Evolutionary conservation across 306 rosid genomes (phyloP).

Genomic region (Alnus rubra): DNA sequence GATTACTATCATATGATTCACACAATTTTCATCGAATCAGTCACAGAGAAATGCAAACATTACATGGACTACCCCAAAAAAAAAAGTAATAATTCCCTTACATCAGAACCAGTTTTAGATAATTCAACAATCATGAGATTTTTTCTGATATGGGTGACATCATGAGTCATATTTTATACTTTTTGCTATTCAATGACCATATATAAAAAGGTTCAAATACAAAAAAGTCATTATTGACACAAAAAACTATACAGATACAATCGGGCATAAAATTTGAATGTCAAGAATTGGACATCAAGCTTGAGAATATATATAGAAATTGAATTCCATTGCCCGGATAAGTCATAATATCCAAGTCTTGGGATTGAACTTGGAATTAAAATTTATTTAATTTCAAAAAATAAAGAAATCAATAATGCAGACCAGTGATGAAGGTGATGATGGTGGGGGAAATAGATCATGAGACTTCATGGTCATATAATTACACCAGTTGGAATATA

Average conservation of each 20-base stretch:
- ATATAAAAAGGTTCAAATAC: neutral
- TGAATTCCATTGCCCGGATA: neutral
- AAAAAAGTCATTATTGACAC: neutral
- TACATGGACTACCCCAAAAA: neutral
- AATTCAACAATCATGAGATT: neutral
- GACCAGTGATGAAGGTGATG: neutral
- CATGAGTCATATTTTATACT: neutral
- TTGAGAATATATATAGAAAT: neutral
- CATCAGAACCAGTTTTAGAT: neutral
- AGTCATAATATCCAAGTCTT: neutral
- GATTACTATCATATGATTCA: neutral
- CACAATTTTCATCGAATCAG: neutral
- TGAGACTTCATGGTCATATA: neutral
- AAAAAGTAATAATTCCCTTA: neutral
- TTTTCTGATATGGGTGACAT: neutral
- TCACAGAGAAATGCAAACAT: neutral
- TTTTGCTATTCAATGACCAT: neutral
- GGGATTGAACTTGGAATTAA: neutral
- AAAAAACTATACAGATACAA: neutral
- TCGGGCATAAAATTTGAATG: neutral
- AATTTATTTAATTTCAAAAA: neutral
- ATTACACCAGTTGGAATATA: neutral
- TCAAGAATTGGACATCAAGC: too few relatives aligned
- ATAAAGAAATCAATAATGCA: neutral
- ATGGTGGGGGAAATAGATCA: neutral